A percentile compares a stretch with the other conserved stretches of the same genome.
Evolutionary conservation across 2,329 filamentous ascomycete species (phyloP).

Genomic region (Plectosphaerella plurivora): DNA sequence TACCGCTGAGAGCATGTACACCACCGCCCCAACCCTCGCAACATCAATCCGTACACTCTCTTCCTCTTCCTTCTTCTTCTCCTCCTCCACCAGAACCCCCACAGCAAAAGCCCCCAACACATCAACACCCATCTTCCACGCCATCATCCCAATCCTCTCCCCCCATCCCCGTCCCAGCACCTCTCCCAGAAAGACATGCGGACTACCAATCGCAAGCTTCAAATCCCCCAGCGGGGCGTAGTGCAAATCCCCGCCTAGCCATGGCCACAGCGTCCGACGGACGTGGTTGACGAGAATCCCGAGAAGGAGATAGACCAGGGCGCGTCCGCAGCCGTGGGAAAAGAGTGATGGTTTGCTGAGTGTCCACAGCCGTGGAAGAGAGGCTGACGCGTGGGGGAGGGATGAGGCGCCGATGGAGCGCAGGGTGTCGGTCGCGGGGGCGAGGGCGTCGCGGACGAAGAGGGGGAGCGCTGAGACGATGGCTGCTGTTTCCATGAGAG

Average conservation of each 20-base stretch:
- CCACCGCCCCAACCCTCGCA: constrained; percentile 1
- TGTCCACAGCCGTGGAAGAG: neutral
- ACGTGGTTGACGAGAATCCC: constrained; percentile 35
- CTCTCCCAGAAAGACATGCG: constrained; percentile 27
- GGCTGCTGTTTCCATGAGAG: neutral
- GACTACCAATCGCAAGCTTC: constrained; percentile 28
- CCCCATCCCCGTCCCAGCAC: constrained; percentile 14
- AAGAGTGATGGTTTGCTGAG: neutral
- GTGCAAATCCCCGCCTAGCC: constrained; percentile 22
- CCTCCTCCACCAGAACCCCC: neutral
- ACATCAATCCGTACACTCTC: neutral
- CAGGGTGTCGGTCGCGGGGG: too few species aligned
- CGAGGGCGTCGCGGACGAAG: neutral
- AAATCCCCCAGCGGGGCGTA: constrained; percentile 25
- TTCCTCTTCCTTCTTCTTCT: neutral
- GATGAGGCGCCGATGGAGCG: too few species aligned
- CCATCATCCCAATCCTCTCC: constrained; percentile 9
- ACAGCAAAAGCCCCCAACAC: constrained; percentile 6
- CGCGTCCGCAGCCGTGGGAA: constrained; percentile 16
- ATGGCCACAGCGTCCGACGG: constrained; percentile 24
- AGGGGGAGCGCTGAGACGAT: neutral
- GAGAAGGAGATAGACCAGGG: constrained; percentile 20
- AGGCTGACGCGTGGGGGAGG: neutral
- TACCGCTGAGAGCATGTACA: constrained; percentile 18
- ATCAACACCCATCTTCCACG: constrained; percentile 14